A percentile compares a stretch with the other conserved stretches of the same genome.
phyloP scores from a whole-genome alignment of 169 alveolate genomes.

The Plasmodium coatneyi region DNA sequence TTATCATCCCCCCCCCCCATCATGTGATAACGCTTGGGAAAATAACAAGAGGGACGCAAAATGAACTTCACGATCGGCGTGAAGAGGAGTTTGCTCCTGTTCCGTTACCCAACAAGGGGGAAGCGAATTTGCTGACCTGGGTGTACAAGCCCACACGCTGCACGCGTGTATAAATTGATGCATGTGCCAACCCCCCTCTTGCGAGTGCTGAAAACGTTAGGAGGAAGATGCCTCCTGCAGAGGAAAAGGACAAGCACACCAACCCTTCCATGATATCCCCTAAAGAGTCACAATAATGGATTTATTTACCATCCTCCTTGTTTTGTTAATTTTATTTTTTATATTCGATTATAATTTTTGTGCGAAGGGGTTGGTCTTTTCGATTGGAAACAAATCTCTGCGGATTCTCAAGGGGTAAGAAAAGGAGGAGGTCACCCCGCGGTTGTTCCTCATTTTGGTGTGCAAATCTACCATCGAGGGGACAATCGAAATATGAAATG shows the following conservation, averaged over 20 bases:
- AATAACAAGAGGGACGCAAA: neutral
- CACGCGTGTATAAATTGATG: neutral
- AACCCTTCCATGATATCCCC: neutral
- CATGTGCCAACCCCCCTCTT: neutral
- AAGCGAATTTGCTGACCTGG: neutral
- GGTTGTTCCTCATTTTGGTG: neutral
- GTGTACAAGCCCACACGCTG: neutral
- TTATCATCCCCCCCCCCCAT: neutral
- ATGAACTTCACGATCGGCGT: neutral
- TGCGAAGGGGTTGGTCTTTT: constrained; percentile 54
- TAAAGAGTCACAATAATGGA: constrained; percentile 23
- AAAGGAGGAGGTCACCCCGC: neutral
- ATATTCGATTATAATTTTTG: constrained; percentile 52
- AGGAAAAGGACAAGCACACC: neutral
- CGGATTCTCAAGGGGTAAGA: constrained; percentile 35
- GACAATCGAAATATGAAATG: neutral
- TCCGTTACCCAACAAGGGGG: neutral
- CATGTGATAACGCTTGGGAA: neutral
- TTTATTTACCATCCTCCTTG: constrained; percentile 17
- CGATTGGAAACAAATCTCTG: constrained; percentile 39
- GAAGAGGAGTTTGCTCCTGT: neutral
- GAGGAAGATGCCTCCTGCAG: neutral
- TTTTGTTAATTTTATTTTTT: constrained; percentile 10
- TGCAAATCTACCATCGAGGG: neutral
- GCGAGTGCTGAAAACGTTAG: neutral